Base-by-base conservation (phyloP, 805 yeast species). In the Starmerella asiatica region DNA sequence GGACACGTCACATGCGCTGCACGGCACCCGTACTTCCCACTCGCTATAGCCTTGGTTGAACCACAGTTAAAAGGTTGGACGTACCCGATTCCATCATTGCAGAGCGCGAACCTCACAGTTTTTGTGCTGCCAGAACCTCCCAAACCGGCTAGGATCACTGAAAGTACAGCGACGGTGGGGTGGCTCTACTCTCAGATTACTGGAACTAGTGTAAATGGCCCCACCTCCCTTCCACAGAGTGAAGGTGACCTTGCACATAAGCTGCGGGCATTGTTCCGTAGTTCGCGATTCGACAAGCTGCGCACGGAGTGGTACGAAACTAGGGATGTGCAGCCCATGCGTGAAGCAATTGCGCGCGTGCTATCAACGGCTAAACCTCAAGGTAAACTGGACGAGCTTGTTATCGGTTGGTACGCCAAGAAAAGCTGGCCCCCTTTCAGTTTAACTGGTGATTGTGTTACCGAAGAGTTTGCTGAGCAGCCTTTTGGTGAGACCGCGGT, bases 41-140 rank as follows among this genome's bases (percentile, higher is more conserved):
- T 46, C 31, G 48, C 38, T 3, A 16, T 39, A 2, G 32, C 36
- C 3, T 6, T 39, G 2, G 32, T 45, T 4, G 31, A 32, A 8
- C 24, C 39, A 2, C 24, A 19, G 2, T 16, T 12, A 3, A 2
- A 21, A 2, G 40, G 30, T 14, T 46, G 49, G 49, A 29, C 35
- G 14, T 45, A 33, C 31, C 50, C 50, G 4, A 46, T 46, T 17
- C 32, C 40, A 19, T 46, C 50, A 12, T 35, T 41, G 32, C 37
- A 34, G 34, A 27, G 32, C 16, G 32, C 34, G n/a, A 33, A 26
- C 8, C 21, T 42, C 4, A 31, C 33, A 8, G 15, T 46, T 19
- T 40, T 40, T 23, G 35, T 37, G 12, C 28, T 40, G 9, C 24
- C 29, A 5, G 19, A 24, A 7, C 15, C n/a, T n/a, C n/a, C 26